Conservation (phyloP, 768 basidiomycete genomes). For the Tricholoma hemisulphureum region DNA sequence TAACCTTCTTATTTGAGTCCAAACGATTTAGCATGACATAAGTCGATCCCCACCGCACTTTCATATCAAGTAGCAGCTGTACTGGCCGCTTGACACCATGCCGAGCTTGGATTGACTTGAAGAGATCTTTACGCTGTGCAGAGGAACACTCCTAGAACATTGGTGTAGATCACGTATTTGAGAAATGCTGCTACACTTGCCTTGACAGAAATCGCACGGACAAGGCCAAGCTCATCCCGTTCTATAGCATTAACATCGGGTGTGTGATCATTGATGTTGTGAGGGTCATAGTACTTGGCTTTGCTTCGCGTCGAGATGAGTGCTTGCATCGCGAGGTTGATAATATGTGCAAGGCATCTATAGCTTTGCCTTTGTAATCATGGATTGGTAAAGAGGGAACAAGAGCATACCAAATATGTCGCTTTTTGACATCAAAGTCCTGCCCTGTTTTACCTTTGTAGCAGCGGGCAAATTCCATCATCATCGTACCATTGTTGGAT, state of each 20-base stretch:
- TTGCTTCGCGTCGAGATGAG: neutral
- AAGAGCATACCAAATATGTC: neutral
- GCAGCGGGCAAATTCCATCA: constrained; percentile 17
- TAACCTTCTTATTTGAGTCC: no score
- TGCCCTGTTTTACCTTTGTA: neutral
- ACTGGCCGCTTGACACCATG: no score
- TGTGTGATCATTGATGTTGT: neutral
- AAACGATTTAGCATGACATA: no score
- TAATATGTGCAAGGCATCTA: neutral
- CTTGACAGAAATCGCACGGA: no score
- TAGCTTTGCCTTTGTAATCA: neutral
- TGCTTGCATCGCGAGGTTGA: no score
- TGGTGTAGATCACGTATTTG: no score
- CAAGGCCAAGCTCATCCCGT: constrained; percentile 16
- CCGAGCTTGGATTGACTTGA: no score
- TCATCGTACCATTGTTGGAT: constrained; percentile 32
- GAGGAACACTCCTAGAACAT: no score
- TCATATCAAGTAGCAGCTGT: no score
- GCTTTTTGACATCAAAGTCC: neutral
- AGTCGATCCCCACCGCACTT: no score
- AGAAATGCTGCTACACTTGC: no score
- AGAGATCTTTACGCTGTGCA: no score
- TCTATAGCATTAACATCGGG: neutral
- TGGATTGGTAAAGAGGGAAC: neutral
- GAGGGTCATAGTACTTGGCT: constrained; percentile 1